Evolutionary conservation across 2,329 filamentous ascomycete species (phyloP).

Genomic region (Zopfia rhizophila): DNA sequence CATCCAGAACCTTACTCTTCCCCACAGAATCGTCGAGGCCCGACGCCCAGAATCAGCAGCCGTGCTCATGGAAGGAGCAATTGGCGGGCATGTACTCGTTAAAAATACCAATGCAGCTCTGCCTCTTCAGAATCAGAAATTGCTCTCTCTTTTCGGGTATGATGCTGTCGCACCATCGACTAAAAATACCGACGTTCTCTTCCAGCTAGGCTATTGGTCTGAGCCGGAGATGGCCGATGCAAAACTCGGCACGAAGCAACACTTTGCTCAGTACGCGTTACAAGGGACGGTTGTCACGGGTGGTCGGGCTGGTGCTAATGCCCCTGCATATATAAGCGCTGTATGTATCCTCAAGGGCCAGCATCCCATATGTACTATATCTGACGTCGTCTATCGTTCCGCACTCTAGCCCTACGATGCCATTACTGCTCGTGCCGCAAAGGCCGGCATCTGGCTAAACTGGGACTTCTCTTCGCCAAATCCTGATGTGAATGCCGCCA

Average conservation of each 20-base stretch:
- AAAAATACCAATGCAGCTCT: conserved; percentile 66
- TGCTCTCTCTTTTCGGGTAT: conserved; percentile 52
- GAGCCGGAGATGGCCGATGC: too few species aligned
- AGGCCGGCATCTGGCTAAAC: conserved; percentile 41
- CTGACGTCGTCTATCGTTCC: too few species aligned
- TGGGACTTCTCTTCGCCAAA: conserved; percentile 49
- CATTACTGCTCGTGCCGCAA: conserved; percentile 41
- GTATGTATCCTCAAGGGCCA: too few species aligned
- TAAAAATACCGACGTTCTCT: conserved; percentile 44
- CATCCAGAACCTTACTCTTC: conserved; percentile 52
- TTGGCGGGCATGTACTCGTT: conserved; percentile 58
- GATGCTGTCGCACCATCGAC: conserved; percentile 47
- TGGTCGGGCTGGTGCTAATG: conserved; percentile 53
- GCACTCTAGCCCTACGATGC: conserved; percentile 55
- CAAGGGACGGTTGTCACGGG: conserved; percentile 57
- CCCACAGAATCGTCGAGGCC: too few species aligned
- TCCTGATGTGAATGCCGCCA: conserved; percentile 44
- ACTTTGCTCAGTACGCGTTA: conserved; percentile 45
- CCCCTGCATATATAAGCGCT: conserved; percentile 52
- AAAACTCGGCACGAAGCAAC: conserved; percentile 46
- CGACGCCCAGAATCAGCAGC: conserved; percentile 55
- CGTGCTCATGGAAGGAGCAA: conserved; percentile 53
- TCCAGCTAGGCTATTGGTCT: conserved; percentile 51
- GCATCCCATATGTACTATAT: too few species aligned
- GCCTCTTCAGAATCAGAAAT: conserved; percentile 59